Percentiles rank a stretch among this genome's conserved stretches.
phyloP scores from a whole-genome alignment of 257 asterid genomes.

The Solanum piurae region DNA sequence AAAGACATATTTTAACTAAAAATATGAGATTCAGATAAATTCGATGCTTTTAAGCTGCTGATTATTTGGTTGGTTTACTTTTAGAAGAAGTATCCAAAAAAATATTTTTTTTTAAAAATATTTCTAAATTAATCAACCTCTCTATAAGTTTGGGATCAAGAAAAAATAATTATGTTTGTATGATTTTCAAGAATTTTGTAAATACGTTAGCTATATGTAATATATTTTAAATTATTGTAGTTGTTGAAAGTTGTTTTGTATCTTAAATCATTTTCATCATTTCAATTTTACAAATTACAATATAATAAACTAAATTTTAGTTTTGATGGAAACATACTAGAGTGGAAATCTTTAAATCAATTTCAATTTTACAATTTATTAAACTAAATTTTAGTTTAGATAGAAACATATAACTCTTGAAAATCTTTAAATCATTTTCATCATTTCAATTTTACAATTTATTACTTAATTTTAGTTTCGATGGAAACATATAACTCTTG shows the following conservation, averaged over 20 bases:
- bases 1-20: neutral
- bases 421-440: neutral
- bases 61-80: neutral
- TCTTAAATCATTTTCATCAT: neutral
- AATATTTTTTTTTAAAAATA: too few species aligned
- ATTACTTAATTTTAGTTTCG: neutral
- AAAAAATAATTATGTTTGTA: too few species aligned
- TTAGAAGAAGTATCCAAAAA: neutral
- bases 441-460: neutral
- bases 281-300: neutral
- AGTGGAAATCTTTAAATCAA: too few species aligned
- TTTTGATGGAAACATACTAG: too few species aligned
- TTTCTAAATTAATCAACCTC: neutral
- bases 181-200: neutral
- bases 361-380: neutral
- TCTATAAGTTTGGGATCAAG: too few species aligned
- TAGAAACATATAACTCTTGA: neutral
- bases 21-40: neutral
- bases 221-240: too few species aligned
- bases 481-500: neutral
- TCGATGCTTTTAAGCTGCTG: neutral
- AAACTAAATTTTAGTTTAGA: neutral
- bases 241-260: neutral
- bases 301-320: too few species aligned
- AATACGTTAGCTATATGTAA: neutral